These are phyloP conservation scores for Salix viminalis DNA, from an alignment of 345 rosid species.

Conservation along the genomic window DNA sequence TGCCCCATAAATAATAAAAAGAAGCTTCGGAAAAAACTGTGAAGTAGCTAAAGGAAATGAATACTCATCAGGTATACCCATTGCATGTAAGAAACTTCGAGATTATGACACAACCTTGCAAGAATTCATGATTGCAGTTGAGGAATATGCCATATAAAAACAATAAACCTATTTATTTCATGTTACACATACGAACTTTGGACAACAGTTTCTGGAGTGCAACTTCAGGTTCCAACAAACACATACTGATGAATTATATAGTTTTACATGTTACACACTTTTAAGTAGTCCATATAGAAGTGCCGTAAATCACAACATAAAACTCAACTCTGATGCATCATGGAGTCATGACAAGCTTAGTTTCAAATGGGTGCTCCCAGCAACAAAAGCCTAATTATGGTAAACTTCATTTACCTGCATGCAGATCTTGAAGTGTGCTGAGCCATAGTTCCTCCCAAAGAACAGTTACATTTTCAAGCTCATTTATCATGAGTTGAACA, in stretches of 20 bases:
- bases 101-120: background rate
- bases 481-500: conserved; percentile 88
- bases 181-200: background rate
- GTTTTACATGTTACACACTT: background rate
- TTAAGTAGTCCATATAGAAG: background rate
- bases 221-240: conserved; percentile 3
- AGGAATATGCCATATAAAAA: background rate
- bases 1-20: background rate
- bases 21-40: background rate
- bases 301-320: background rate
- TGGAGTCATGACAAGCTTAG: background rate
- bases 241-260: background rate
- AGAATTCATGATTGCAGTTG: background rate
- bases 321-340: background rate
- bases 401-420: conserved; percentile 54
- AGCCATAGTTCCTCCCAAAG: conserved; percentile 99
- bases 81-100: background rate
- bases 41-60: background rate
- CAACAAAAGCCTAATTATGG: conserved; percentile 12
- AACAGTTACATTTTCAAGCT: conserved; percentile 83
- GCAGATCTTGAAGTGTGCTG: conserved; percentile 94
- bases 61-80: background rate
- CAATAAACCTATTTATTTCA: background rate
- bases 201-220: background rate
- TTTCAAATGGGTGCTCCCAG: conserved; percentile 7